Evolutionary conservation across 495 filamentous ascomycete genomes (phyloP), one percentile per base, ranked within the genome.

Genomic region (Penicillium simplicissimum): DNA sequence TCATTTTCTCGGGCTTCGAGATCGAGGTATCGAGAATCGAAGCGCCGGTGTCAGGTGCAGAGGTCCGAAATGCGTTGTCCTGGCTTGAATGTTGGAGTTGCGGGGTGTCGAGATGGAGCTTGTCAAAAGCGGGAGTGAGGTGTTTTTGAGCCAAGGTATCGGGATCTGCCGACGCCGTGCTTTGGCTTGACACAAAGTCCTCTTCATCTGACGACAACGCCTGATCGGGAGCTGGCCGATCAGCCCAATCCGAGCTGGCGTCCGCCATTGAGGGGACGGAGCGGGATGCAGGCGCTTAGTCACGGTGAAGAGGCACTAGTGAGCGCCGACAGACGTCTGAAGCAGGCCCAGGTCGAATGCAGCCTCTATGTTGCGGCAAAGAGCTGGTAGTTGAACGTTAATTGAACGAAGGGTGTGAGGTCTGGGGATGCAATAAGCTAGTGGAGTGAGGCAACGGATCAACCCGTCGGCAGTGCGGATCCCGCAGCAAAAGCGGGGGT

Each of bases 141-240:
- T 57, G 35, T 4, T 40, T 25, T 35, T 60, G 61, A 15, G 54
- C 15, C 13, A 34, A 21, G 5, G 37, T 31, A 38, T 73, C 67
- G 13, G 62, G 58, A 47, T 61, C 64, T 19, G 47, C 57, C 1
- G 73, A 74, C 3, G 70, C 55, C n/a, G 70, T 74, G 60, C 68
- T 77, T 42, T 67, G 70, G 47, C 66, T 77, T 1, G 74, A 75
- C 25, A 69, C 61, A 55, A 72, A 70, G 13, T 72, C 74, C 37
- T 76, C 75, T 43, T 78, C 76, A 53, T 77, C 76, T 10, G 73
- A 77, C 9, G 68, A 71, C 53, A 63, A 57, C 19, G 56, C 63
- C 11, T 67, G 51, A 55, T 76, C 70, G 52, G 74, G 66, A 48
- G 57, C 64, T 51, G 66, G 59, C 52, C 67, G 66, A 61, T 65